Conservation (phyloP, 2,329 filamentous ascomycete species). For the Cercospora sp. region DNA sequence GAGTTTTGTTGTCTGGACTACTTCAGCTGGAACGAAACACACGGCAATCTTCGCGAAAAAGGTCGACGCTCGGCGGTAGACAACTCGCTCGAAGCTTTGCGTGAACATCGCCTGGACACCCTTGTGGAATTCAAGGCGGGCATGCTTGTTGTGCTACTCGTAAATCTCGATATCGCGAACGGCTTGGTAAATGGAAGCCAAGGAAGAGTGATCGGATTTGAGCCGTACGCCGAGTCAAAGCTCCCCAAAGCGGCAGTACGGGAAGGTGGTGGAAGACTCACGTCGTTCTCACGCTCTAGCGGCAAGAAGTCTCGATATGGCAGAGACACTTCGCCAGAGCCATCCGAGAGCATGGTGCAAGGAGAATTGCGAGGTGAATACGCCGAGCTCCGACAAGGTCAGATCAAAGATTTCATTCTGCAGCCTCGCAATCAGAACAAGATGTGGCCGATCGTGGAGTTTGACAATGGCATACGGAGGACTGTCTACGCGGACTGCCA, state of each 20-base stretch:
- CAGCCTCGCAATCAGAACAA: slow-evolving; percentile 21
- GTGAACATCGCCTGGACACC: slow-evolving; percentile 49
- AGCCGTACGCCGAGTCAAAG: slow-evolving; percentile 21
- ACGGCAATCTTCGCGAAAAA: slow-evolving; percentile 23
- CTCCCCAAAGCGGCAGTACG: slow-evolving; percentile 22
- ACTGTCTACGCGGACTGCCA: slow-evolving; percentile 57
- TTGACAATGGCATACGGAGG: slow-evolving; percentile 51
- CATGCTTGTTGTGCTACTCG: slow-evolving; percentile 56
- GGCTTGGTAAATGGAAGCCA: slow-evolving; percentile 54
- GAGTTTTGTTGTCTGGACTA: slow-evolving; percentile 44
- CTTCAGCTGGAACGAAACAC: slow-evolving; percentile 37
- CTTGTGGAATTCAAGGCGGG: slow-evolving; percentile 51
- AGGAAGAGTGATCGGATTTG: slow-evolving; percentile 48
- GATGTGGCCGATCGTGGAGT: slow-evolving; percentile 53
- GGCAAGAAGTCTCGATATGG: slow-evolving; percentile 9
- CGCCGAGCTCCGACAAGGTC: slow-evolving; percentile 19
- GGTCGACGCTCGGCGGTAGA: slow-evolving; percentile 18
- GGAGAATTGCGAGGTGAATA: slow-evolving; percentile 26
- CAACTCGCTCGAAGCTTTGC: slow-evolving; percentile 35
- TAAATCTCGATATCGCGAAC: slow-evolving; percentile 48
- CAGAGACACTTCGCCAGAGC: slow-evolving; percentile 21
- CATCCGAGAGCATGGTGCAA: slow-evolving; percentile 2
- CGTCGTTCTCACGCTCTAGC: slow-evolving; percentile 8
- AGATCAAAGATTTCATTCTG: slow-evolving; percentile 20
- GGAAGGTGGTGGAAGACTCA: slow-evolving; percentile 9